phyloP scores from a whole-genome alignment of 495 filamentous ascomycete species.

The Hyaloscypha finlandica region DNA sequence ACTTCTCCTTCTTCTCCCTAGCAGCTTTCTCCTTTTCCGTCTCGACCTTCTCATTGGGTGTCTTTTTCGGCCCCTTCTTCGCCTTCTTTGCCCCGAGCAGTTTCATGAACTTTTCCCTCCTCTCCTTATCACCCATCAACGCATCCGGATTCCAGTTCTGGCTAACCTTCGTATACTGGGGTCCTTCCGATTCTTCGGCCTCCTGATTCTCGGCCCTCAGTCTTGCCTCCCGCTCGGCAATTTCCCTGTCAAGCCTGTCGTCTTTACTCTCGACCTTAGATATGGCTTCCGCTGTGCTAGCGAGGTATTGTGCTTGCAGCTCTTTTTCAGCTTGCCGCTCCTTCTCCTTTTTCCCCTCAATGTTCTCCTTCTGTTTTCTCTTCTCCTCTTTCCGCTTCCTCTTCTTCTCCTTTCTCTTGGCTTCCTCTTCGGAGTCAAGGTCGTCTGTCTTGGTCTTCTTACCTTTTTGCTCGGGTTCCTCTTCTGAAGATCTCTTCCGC shows the following conservation, averaged over 20 bases:
- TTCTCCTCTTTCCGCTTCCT: conserved; percentile 11
- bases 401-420: conserved; percentile 21
- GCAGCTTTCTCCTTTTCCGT: not conserved
- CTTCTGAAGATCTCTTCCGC: conserved; percentile 9
- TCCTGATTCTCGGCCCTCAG: not conserved
- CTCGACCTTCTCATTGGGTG: not conserved
- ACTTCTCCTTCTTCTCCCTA: conserved; percentile 3
- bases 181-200: not conserved
- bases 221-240: conserved; percentile 3
- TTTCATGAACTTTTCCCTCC: conserved; percentile 58
- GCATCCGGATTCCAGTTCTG: conserved; percentile 53
- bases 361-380: conserved; percentile 6
- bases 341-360: not conserved
- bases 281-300: not conserved
- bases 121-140: conserved; percentile 49
- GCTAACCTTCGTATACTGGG: not conserved
- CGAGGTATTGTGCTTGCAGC: not conserved
- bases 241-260: conserved; percentile 15
- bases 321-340: not conserved
- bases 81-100: conserved; percentile 54
- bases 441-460: conserved; percentile 18
- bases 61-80: not conserved
- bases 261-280: conserved; percentile 17
- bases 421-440: conserved; percentile 19
- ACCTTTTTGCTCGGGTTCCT: conserved; percentile 20